These are phyloP conservation scores for Nicotiana tomentosiformis DNA, from an alignment of 257 asterid genomes.

Conservation along the genomic window DNA sequence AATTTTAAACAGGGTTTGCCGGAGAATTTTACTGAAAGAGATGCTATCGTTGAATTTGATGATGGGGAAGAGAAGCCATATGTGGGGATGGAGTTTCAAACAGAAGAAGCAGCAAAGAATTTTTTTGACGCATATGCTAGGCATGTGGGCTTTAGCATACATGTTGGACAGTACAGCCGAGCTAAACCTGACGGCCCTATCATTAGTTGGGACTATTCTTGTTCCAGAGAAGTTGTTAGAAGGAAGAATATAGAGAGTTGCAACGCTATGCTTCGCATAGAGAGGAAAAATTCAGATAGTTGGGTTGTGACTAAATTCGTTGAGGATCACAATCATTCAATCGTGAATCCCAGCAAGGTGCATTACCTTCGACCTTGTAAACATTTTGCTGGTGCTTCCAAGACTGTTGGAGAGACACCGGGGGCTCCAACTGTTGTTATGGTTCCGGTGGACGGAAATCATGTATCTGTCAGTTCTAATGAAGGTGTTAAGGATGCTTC, in stretches of 20 bases:
- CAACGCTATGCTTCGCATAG: conserved; percentile 58
- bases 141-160: conserved; percentile 57
- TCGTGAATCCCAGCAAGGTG: conserved; percentile 45
- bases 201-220: conserved; percentile 55
- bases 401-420: conserved; percentile 35
- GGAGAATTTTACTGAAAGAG: conserved; percentile 29
- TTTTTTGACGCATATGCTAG: conserved; percentile 64
- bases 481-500: conserved; percentile 24
- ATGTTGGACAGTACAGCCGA: conserved; percentile 53
- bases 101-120: conserved; percentile 69
- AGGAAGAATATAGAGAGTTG: conserved; percentile 60
- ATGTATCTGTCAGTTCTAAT: conserved; percentile 40
- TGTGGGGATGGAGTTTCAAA: conserved; percentile 66
- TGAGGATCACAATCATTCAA: conserved; percentile 73
- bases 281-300: conserved; percentile 34
- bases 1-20: conserved; percentile 28
- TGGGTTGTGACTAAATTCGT: conserved; percentile 77
- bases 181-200: conserved; percentile 58
- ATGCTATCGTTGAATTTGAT: conserved; percentile 28
- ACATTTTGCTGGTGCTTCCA: conserved; percentile 58
- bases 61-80: conserved; percentile 42
- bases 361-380: conserved; percentile 56
- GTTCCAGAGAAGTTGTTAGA: conserved; percentile 57
- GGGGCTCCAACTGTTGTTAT: conserved; percentile 37
- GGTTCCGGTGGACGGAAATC: conserved; percentile 43